These are phyloP conservation scores for Poteriospumella lacustris DNA, from an alignment of 108 stramenopile genomes.

Conservation along the genomic window DNA sequence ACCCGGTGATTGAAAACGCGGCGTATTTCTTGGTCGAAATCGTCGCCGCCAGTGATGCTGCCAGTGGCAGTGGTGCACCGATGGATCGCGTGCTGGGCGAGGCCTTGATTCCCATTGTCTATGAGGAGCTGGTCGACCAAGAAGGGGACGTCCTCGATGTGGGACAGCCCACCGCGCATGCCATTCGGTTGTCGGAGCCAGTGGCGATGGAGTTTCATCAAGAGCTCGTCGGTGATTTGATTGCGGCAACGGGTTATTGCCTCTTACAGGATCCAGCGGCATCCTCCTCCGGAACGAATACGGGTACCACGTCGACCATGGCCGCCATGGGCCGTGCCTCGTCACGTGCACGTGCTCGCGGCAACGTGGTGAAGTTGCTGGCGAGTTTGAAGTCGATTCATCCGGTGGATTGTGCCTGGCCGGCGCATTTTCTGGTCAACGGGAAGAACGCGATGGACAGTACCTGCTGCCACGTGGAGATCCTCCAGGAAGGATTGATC, in stretches of 20 bases:
- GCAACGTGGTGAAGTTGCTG: not conserved
- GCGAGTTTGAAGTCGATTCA: not conserved
- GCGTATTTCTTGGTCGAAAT: not conserved
- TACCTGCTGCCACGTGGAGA: not conserved
- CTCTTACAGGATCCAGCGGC: too few relatives aligned
- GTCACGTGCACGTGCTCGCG: not conserved
- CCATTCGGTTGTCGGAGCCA: not conserved
- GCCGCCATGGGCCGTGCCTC: not conserved
- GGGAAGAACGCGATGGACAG: not conserved
- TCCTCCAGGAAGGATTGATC: not conserved
- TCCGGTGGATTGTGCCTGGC: slow-evolving; percentile 2
- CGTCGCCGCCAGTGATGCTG: not conserved
- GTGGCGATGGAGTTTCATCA: too few relatives aligned
- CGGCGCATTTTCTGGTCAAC: not conserved
- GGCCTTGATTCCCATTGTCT: not conserved
- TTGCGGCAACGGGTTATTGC: too few relatives aligned
- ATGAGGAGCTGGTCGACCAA: not conserved
- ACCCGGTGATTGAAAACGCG: not conserved
- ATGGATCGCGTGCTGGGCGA: not conserved
- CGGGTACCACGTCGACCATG: not conserved
- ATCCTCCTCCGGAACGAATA: not conserved
- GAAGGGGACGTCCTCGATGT: not conserved
- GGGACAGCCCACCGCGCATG: not conserved
- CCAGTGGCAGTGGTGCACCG: too few relatives aligned
- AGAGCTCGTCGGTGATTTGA: too few relatives aligned